These are phyloP conservation scores for Casuarina cunninghamiana DNA, from an alignment of 306 rosid species.

Conservation along the genomic window DNA sequence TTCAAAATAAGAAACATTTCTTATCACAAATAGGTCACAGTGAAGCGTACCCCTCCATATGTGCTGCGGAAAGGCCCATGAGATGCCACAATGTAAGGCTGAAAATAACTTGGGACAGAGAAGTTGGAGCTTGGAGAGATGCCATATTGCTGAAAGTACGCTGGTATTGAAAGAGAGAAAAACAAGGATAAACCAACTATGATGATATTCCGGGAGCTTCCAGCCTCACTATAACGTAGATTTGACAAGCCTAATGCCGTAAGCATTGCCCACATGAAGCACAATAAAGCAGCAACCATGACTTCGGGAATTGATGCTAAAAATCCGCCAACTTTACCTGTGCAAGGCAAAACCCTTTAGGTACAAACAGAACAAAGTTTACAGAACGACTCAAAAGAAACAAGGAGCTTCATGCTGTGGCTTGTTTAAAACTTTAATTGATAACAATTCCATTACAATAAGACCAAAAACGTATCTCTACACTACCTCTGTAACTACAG, in stretches of 20 bases:
- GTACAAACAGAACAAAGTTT: background rate
- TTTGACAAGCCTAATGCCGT: slow-evolving; percentile 93
- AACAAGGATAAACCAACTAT: slow-evolving; percentile 92
- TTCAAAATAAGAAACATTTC: background rate
- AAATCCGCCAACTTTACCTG: slow-evolving; percentile 98
- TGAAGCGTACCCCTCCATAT: slow-evolving; percentile 81
- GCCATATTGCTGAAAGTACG: slow-evolving; percentile 96
- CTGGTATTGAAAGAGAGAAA: slow-evolving; percentile 89
- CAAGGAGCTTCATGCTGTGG: background rate
- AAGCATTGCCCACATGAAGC: slow-evolving; percentile 99
- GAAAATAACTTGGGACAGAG: slow-evolving; percentile 92
- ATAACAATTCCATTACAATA: background rate
- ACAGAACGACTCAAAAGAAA: background rate
- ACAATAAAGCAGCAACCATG: slow-evolving; percentile 97
- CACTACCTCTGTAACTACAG: background rate
- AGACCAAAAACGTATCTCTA: background rate
- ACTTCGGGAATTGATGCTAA: slow-evolving; percentile 95
- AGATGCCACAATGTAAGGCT: slow-evolving; percentile 89
- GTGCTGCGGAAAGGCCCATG: slow-evolving; percentile 85
- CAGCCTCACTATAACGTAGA: slow-evolving; percentile 98
- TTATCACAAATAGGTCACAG: slow-evolving; percentile 1
- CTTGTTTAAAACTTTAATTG: background rate
- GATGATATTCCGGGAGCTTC: slow-evolving; percentile 97
- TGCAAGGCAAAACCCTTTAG: background rate
- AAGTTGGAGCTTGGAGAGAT: slow-evolving; percentile 71